Evolutionary conservation across 768 basidiomycete species (phyloP), one percentile per base, ranked within the genome.

Genomic region (Coprinopsis marcescibilis): DNA sequence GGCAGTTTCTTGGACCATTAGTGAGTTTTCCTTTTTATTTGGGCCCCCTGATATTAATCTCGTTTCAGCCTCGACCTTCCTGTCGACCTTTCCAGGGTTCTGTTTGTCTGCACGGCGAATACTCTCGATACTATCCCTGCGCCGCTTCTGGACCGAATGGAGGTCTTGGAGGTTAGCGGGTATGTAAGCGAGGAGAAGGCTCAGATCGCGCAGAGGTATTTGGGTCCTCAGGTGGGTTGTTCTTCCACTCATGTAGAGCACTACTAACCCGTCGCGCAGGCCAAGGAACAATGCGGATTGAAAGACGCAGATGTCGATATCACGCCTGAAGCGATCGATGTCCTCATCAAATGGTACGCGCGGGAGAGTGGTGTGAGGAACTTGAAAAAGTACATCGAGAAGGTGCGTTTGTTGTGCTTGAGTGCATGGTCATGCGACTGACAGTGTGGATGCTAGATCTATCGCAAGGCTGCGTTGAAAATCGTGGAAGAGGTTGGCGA

Each of bases 81-180:
- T 5, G 89, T 98, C 43, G 95, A 99, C 60, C 77, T 99, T 15
- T 97, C 94, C 0, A 81, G 90, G 32, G 92, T 98, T 23, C 78
- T 99, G 2, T 99, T 99, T 63, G 94, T 99, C 46, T 99, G 96
- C 70, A 99, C 95, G 1, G 93, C 93, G 32, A 94, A 95, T 64
- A 86, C 84, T 51, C 82, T 95, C 43, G 88, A 92, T 45, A 95
- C 91, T 2, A 96, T 96, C 53, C 92, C 94, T 2, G 91, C 89
- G 0, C 93, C 93, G 2, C 75, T 97, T 3, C 77, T 95, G 17
- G 93, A 97, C 61, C 82, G 93, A 51, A 96, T 97, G 93, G 93
- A 96, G 60, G 90, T 97, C 2, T 75, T 97, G 30, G 90, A 96
- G 70, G 89, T 97, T 19, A 86, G 84, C 45, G 91, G 93, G 14